phyloP scores from a whole-genome alignment of 352 stramenopile species.

The Globisporangium mamillatum region DNA sequence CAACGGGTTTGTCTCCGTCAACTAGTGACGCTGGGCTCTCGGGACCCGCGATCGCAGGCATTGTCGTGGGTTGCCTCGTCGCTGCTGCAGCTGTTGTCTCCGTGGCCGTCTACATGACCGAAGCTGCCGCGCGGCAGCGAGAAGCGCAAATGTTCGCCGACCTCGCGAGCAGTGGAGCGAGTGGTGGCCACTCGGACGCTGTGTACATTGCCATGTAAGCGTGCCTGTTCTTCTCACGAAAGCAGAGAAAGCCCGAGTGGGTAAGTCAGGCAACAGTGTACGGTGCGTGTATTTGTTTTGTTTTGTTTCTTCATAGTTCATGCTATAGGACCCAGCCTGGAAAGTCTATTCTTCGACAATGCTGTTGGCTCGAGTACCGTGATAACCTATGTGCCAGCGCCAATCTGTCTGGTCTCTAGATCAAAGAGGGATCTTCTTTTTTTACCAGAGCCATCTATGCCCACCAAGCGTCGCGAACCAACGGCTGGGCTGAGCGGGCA shows the following conservation, averaged over 20 bases:
- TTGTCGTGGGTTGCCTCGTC: not conserved
- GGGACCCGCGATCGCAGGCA: not conserved
- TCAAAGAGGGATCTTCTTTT: too few relatives aligned
- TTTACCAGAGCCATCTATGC: not conserved
- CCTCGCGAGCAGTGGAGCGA: not conserved
- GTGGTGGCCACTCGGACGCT: not conserved
- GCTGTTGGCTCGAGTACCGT: too few relatives aligned
- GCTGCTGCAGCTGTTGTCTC: not conserved
- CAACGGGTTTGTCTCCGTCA: not conserved
- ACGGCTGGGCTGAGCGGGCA: not conserved
- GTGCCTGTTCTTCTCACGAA: too few relatives aligned
- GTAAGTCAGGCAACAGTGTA: too few relatives aligned
- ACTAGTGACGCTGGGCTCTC: not conserved
- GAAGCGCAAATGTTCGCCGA: slow-evolving; percentile 12
- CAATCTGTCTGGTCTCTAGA: too few relatives aligned
- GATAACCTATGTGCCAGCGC: too few relatives aligned
- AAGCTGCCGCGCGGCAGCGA: not conserved
- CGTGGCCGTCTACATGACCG: not conserved
- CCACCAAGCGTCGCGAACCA: not conserved
- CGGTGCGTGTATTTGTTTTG: too few relatives aligned
- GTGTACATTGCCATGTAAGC: slow-evolving; percentile 10
- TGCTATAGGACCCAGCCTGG: too few relatives aligned
- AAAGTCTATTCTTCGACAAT: too few relatives aligned
- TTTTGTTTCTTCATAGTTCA: too few relatives aligned
- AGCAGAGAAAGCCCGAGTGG: too few relatives aligned